phyloP scores from a whole-genome alignment of 75 land plant species.

The Cunninghamia lanceolata region DNA sequence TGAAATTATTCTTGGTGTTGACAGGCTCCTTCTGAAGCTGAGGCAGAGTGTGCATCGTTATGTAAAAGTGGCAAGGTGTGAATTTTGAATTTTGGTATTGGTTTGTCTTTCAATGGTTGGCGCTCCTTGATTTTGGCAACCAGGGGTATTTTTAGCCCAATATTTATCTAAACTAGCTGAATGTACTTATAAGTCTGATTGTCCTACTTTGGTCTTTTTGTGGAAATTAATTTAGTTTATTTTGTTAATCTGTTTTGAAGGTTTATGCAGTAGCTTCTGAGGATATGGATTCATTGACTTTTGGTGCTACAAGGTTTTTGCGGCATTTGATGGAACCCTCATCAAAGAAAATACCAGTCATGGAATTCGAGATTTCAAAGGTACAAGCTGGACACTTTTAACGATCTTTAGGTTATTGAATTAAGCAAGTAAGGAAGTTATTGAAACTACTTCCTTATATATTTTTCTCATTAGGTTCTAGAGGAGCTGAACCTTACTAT shows the following conservation, averaged over 20 bases:
- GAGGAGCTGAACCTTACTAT: slow-evolving; percentile 80
- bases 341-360: slow-evolving; percentile 88
- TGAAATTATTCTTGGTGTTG: slow-evolving; percentile 14
- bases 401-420: background rate
- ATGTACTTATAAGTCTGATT: background rate
- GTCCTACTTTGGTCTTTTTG: background rate
- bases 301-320: slow-evolving; percentile 90
- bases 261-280: slow-evolving; percentile 99
- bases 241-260: slow-evolving; percentile 26
- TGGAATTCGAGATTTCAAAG: slow-evolving; percentile 93
- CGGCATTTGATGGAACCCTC: slow-evolving; percentile 96
- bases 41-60: slow-evolving; percentile 94
- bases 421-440: too few species aligned
- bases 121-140: slow-evolving; percentile 2
- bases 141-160: background rate
- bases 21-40: slow-evolving; percentile 98
- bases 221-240: background rate
- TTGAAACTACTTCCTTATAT: background rate
- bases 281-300: slow-evolving; percentile 98
- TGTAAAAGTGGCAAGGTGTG: slow-evolving; percentile 85
- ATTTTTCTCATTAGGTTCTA: slow-evolving; percentile 53
- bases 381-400: slow-evolving; percentile 25
- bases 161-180: background rate
- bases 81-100: background rate
- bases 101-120: background rate